These are phyloP conservation scores for Priceomyces medius DNA, from an alignment of 805 yeast genomes.

Conservation along the genomic window DNA sequence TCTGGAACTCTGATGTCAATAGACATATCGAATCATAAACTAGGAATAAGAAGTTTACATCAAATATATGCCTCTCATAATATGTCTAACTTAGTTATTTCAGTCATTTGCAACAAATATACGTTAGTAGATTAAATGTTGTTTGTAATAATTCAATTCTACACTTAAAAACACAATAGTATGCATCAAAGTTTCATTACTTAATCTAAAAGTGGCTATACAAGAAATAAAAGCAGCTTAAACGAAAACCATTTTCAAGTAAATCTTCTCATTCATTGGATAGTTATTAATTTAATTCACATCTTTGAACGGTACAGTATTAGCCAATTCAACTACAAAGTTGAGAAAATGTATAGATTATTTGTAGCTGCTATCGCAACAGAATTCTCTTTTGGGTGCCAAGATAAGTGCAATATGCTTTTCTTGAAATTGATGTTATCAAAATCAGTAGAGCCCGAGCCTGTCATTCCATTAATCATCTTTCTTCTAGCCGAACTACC, in stretches of 20 bases:
- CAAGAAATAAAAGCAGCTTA: background rate
- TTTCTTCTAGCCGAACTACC: conserved; percentile 42
- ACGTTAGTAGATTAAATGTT: background rate
- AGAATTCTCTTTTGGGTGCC: conserved; percentile 97
- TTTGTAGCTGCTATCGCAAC: conserved; percentile 99
- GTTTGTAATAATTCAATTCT: background rate
- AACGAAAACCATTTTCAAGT: background rate
- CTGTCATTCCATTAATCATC: conserved; percentile 47
- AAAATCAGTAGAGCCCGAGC: conserved; percentile 62
- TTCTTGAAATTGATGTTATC: conserved; percentile 90
- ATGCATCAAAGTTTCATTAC: conserved; percentile 1
- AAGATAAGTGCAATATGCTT: conserved; percentile 89
- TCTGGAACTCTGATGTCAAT: conserved; percentile 94
- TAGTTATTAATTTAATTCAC: background rate
- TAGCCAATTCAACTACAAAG: conserved; percentile 41
- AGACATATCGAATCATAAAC: conserved; percentile 60
- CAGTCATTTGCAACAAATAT: background rate
- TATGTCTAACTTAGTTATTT: background rate
- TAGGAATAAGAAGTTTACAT: background rate
- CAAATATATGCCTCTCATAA: background rate
- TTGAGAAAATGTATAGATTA: conserved; percentile 81
- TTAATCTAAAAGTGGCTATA: background rate
- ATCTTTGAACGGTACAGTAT: background rate
- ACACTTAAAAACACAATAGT: background rate
- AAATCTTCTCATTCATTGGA: background rate